Evolutionary conservation across 768 basidiomycete genomes (phyloP), one percentile per base, ranked within the genome.

Genomic region (Flagelloscypha sp.): DNA sequence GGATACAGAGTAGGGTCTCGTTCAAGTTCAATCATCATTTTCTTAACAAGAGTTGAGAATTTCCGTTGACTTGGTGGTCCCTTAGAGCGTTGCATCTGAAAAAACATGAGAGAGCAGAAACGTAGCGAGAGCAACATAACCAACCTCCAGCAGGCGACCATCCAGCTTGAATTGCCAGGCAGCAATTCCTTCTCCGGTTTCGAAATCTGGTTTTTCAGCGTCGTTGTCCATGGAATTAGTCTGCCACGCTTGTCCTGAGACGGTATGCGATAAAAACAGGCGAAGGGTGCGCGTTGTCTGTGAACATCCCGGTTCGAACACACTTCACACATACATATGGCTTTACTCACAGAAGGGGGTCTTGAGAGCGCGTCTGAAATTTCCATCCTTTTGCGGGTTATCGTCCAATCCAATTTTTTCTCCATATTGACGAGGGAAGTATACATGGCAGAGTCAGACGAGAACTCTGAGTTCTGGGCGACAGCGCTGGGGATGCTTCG

Each of bases 371-470:
- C 78, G 52, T 97, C 92, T 51, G 90, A 85, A 21, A 97, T 79
- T 53, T 97, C 92, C 7, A 82, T 82, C 47, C 72, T 77, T 59
- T 94, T 94, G 53, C 93, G 69, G 53, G 77, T 79, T 68, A 93
- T 83, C 3, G 89, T 93, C 93, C 93, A 95, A 57, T 97, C 92
- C 11, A 97, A 63, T 53, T 83, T 86, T 39, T 84, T 73, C 54
- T 95, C 92, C 77, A 87, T 87, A 45, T 84, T 81, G 18, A 92
- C 57, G 25, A 95, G 63, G 48, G 86, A 79, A 41, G 80, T 76
- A 57, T 94, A 95, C 74, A 93, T 86, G 39, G 64, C 66, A 16
- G 87, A 87, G 54, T 94, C 89, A 47, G 75, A 70, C 2, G 81
- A 74, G 50, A 87, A 86, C 32, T 79, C 76, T 12, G 81, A 76